Evolutionary conservation across 805 yeast genomes (phyloP).

Genomic region (Yarrowia deformans): DNA sequence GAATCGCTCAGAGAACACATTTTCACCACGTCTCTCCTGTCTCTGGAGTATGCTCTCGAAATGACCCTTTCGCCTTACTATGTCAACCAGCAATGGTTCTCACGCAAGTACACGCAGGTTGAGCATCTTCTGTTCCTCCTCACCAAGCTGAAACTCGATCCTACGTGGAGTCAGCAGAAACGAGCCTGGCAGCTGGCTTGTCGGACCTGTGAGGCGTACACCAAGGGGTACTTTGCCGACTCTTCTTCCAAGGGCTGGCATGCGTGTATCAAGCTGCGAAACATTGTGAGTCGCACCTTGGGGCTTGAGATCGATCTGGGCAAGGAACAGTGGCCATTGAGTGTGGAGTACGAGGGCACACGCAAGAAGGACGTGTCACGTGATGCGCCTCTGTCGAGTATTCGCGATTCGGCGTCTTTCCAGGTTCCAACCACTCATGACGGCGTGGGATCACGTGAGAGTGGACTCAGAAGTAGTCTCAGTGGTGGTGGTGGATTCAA

Average conservation of each 20-base stretch:
- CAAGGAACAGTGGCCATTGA: constrained; percentile 6
- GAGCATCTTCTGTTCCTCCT: constrained; percentile 24
- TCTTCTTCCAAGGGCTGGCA: constrained; percentile 36
- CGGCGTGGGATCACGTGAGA: background rate
- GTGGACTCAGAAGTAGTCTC: constrained; percentile 1
- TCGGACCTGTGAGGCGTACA: constrained; percentile 32
- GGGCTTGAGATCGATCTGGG: constrained; percentile 22
- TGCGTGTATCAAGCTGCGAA: constrained; percentile 30
- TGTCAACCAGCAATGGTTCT: constrained; percentile 33
- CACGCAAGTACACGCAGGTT: constrained; percentile 19
- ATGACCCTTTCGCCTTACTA: constrained; percentile 26
- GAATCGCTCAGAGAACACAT: constrained; percentile 24
- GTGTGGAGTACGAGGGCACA: constrained; percentile 26
- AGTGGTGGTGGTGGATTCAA: background rate
- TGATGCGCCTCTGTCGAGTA: background rate
- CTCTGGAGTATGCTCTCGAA: constrained; percentile 26
- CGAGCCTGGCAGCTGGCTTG: constrained; percentile 37
- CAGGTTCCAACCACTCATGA: background rate
- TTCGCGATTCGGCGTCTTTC: background rate
- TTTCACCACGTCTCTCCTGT: constrained; percentile 13
- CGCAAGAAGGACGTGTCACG: background rate
- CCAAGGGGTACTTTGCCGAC: constrained; percentile 35
- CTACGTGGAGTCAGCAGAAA: constrained; percentile 13
- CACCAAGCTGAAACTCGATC: constrained; percentile 32
- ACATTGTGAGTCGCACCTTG: constrained; percentile 28